Evolutionary conservation across 352 stramenopile species (phyloP), one percentile per base, ranked within the genome.

Genomic region (Blastocystis sp.): DNA sequence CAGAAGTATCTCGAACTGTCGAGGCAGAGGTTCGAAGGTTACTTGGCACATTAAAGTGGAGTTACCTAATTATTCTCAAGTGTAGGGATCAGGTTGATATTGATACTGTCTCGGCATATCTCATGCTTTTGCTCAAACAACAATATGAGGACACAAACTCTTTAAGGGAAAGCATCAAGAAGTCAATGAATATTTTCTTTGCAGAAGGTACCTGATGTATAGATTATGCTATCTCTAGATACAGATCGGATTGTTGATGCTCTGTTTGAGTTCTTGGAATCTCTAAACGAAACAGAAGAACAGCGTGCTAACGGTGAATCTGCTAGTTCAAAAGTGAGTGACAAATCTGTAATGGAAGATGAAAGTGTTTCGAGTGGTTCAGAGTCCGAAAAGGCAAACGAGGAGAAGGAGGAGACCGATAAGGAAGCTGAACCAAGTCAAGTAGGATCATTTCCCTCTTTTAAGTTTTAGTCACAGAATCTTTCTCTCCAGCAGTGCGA

Each of bases 121-220:
- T 85, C 16, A 85, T 85, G 47, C 43, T 53, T 43, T 66, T 85
- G 43, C 53, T 85, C 47, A 68, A 66, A 16, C 73, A 85, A 47
- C 53, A 24, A 18, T 53, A 30, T 24, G 73, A 53, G 26, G 53
- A 56, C 26, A 41, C 37, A 11, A 37, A 64, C 11, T 41, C 47
- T 16, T 18, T 66, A 34, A 65, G 26, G 73, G 2, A 43, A 4
- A 85, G 24, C n/a, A 50, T 85, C 45, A 85, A 66, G 11, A 68
- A 66, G 7, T 16, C 53, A 47, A 68, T 41, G 4, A 30, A 68
- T n/a, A 69, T 85, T 37, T 85, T 85, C 30, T 53, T 85, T 9
- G 34, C 34, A 65, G 59, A 50, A 24, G 73, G 73, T 85, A 45
- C n/a, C 11, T 66, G 2, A 4, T 65, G 2, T 66, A 4, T 18